Conservation (phyloP, 2,329 filamentous ascomycete genomes). For the Pseudogymnoascus sp. region DNA sequence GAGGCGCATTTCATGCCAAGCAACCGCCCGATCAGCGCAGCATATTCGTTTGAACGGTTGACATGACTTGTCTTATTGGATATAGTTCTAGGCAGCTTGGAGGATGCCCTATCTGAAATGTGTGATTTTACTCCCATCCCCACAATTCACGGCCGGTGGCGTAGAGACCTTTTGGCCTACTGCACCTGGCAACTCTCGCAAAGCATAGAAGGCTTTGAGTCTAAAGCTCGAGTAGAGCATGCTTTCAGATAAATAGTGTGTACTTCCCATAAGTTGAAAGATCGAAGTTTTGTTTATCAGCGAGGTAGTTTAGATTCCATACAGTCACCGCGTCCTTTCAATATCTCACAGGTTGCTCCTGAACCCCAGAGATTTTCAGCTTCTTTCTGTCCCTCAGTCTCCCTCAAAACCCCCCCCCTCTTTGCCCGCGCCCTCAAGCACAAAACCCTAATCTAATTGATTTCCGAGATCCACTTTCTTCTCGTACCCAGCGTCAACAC, state of each 20-base stretch:
- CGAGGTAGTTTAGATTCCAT: neutral
- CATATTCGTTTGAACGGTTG: neutral
- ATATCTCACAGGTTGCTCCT: neutral
- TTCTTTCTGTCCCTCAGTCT: neutral
- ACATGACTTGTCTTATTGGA: neutral
- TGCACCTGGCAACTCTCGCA: neutral
- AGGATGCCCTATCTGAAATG: neutral
- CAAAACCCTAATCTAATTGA: neutral
- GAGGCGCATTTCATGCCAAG: neutral
- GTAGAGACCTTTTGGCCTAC: neutral
- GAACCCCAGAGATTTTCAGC: neutral
- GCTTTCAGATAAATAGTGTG: neutral
- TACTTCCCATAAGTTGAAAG: neutral
- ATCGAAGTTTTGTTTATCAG: neutral
- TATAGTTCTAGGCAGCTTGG: neutral
- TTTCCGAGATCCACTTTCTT: neutral
- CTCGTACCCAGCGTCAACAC: neutral
- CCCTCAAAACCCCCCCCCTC: neutral
- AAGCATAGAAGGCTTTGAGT: neutral
- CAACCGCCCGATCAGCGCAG: neutral
- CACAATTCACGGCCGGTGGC: neutral
- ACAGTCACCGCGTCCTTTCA: neutral
- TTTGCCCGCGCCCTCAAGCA: neutral
- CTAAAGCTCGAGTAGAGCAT: neutral
- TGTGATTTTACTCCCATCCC: neutral